Evolutionary conservation across 176 grass and related monocot species (phyloP), one percentile per base, ranked within the genome.

Genomic region (Elymus sibiricus): DNA sequence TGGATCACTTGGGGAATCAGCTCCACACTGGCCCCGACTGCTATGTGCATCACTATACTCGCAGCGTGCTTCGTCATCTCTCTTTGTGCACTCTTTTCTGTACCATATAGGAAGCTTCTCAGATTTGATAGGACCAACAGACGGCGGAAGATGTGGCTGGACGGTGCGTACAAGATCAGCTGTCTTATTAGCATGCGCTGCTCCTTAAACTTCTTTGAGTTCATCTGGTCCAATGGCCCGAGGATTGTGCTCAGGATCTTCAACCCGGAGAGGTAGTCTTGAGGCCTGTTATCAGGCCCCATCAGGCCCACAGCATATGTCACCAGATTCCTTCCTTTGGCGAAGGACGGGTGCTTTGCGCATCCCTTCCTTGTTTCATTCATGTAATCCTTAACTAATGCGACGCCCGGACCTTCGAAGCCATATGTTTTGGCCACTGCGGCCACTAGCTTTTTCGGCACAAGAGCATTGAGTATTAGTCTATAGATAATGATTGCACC

Each of bases 201-300:
- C 0, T 6, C 21, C 7, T 1, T 0, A 21, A 59, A n/a, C 7
- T 3, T n/a, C 2, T 7, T n/a, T 0, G n/a, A 22, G 3, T 24
- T 1, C 11, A 10, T 11, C 11, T 25, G 11, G 3, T 2, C 1
- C 11, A 14, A 0, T 6, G 6, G 71, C 3, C 26, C 11, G 42
- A 80, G 10, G 5, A 66, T 25, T 26, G 64, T 32, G 11, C 32
- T 43, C 5, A 81, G 43, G 17, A 68, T 51, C 43, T 6, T 68
- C 3, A 17, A 28, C 43, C 63, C 79, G 0, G 17, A 1, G 19
- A 1, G 5, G 7, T 10, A 9, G 19, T 59, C 56, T 59, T n/a
- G 4, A 58, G 26, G 9, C 1, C 19, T 51, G 0, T 17, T 79
- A 1, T 51, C 47, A 51, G 13, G 31, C 17, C 5, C 43, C 64